phyloP scores from a whole-genome alignment of 1,284 basidiomycete genomes.

The Vanrija humicola region DNA sequence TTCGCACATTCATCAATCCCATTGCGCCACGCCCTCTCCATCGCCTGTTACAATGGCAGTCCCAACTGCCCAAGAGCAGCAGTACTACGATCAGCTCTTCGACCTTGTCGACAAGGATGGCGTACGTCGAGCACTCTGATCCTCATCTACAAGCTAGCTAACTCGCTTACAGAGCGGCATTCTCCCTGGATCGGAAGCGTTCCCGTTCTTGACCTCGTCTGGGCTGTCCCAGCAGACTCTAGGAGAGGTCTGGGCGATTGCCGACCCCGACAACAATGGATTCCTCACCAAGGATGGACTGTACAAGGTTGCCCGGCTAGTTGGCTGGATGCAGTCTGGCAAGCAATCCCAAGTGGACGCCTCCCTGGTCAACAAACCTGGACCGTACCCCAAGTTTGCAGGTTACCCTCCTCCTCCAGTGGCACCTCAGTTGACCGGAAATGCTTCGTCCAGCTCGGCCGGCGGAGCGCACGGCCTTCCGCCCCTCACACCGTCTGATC shows the following conservation, averaged over 20 bases:
- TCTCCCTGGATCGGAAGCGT: constrained; percentile 77
- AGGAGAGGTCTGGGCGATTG: constrained; percentile 89
- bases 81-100: constrained; percentile 48
- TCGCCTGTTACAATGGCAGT: constrained; percentile 4
- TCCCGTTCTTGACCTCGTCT: constrained; percentile 73
- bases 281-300: constrained; percentile 82
- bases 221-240: constrained; percentile 71
- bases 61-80: constrained; percentile 25
- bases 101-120: constrained; percentile 40
- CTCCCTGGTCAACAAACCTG: constrained; percentile 52
- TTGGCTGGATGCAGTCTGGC: constrained; percentile 89
- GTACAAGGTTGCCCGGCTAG: constrained; percentile 78
- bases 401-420: constrained; percentile 57
- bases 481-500: constrained; percentile 70
- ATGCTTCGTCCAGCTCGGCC: constrained; percentile 14
- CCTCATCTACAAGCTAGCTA: neutral
- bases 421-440: constrained; percentile 52
- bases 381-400: constrained; percentile 74
- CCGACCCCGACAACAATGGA: constrained; percentile 89
- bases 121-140: constrained; percentile 19
- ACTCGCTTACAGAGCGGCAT: constrained; percentile 58
- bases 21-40: neutral
- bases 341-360: constrained; percentile 26
- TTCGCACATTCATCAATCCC: neutral
- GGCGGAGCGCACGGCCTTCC: constrained; percentile 51